Conservation (phyloP, 495 filamentous ascomycete species). For the Penicillium dipodomyicola region DNA sequence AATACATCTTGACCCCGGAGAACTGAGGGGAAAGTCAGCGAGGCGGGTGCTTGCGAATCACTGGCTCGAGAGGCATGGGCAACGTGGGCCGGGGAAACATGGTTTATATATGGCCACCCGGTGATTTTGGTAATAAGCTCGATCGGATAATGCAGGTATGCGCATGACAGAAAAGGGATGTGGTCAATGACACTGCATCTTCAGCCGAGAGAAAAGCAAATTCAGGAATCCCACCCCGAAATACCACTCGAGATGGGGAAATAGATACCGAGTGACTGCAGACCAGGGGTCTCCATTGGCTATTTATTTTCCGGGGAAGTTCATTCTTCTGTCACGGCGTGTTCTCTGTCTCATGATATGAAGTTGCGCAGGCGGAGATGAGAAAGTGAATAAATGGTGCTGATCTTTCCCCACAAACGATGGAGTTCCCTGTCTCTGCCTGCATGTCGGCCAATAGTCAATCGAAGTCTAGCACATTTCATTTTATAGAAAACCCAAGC, state of each 20-base stretch:
- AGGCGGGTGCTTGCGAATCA: background rate
- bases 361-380: background rate
- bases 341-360: constrained; percentile 23
- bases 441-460: constrained; percentile 11
- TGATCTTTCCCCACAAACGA: constrained; percentile 26
- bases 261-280: constrained; percentile 21
- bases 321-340: constrained; percentile 19
- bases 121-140: background rate
- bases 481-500: constrained; percentile 10
- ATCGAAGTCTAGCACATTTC: constrained; percentile 8
- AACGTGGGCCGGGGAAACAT: constrained; percentile 3
- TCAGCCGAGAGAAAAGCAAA: constrained; percentile 4
- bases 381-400: constrained; percentile 19
- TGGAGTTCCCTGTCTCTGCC: constrained; percentile 17
- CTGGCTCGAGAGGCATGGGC: constrained; percentile 3
- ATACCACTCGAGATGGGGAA: constrained; percentile 28
- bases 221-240: constrained; percentile 20
- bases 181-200: constrained; percentile 3
- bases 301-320: constrained; percentile 1
- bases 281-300: constrained; percentile 8
- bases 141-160: constrained; percentile 6
- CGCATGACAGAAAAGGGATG: constrained; percentile 13
- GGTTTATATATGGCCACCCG: constrained; percentile 1
- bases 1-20: constrained; percentile 20
- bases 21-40: background rate